Base-by-base conservation (phyloP, 2,329 filamentous ascomycete species). In the Cyanodermella asteris region DNA sequence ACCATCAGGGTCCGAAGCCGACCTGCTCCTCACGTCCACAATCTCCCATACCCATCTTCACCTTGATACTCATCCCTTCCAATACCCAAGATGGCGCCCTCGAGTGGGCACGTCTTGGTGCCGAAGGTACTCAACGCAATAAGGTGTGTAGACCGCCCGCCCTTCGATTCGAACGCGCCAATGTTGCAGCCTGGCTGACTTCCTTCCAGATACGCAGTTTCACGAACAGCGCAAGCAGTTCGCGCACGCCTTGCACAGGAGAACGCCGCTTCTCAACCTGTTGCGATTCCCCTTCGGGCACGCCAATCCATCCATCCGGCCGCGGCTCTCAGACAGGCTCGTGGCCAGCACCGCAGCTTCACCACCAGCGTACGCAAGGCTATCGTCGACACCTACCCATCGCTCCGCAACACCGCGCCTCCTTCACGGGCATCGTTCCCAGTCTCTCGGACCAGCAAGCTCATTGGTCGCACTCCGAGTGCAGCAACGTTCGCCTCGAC, bases 401-500 rank as follows among this genome's bases (percentile, higher is more conserved):
- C 28, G 50, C 36, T 30, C 38, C 39, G 29, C 53, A 47, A 39
- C 55, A 54, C 20, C 55, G 62, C 24, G 55, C 57, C 23, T 29
- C 31, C 16, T 14, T n/a, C n/a, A n/a, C n/a, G n/a, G n/a, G 44
- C 59, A 14, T 51, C 56, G 2, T 62, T 63, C 25, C 61, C 61
- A 17, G 56, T 55, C 28, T 71, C 68, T 14, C 53, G 55, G 4
- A 56, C 68, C 27, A 57, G 56, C 13, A 48, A 53, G 11, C 59
- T 60, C 12, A 53, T 73, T 28, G 29, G 29, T 7, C 16, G 76
- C 25, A 71, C 81, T 16, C 84, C 84, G 0, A n/a, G n/a, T n/a
- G n/a, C n/a, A n/a, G n/a, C n/a, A n/a, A n/a, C n/a, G n/a, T 94
- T 94, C 46, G 75, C 81, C 4, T 80, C 71, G 25, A 73, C 82